These are phyloP conservation scores for Scedosporium boydii DNA, from an alignment of 2,329 filamentous ascomycete genomes.

Conservation along the genomic window DNA sequence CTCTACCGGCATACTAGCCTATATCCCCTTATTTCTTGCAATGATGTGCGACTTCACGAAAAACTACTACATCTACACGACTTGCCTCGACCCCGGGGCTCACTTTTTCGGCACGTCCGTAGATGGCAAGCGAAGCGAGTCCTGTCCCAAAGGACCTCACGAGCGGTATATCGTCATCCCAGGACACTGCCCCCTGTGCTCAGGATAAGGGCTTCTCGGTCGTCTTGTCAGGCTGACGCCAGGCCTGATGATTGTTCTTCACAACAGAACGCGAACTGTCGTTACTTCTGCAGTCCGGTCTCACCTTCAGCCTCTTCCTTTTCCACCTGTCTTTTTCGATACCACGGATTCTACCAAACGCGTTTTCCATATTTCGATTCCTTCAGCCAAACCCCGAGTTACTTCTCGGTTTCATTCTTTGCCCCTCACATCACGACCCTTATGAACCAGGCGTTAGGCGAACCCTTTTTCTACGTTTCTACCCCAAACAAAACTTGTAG, in stretches of 20 bases:
- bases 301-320: neutral
- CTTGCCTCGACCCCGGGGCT: conserved; percentile 56
- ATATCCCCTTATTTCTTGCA: too few relatives aligned
- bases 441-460: neutral
- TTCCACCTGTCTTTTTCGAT: neutral
- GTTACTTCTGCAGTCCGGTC: neutral
- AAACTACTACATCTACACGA: conserved; percentile 69
- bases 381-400: neutral
- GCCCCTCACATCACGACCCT: neutral
- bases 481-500: neutral
- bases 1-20: too few relatives aligned
- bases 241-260: neutral
- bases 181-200: conserved; percentile 45
- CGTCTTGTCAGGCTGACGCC: neutral
- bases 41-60: conserved; percentile 58
- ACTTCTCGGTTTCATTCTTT: neutral
- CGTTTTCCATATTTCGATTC: neutral
- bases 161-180: conserved; percentile 65
- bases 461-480: neutral
- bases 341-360: neutral
- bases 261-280: neutral
- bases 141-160: conserved; percentile 57
- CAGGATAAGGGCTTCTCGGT: conserved; percentile 18
- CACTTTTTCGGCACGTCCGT: conserved; percentile 64
- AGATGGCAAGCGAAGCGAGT: conserved; percentile 51